phyloP scores from a whole-genome alignment of 1,284 basidiomycete genomes.

The Microbotryum violaceum region DNA sequence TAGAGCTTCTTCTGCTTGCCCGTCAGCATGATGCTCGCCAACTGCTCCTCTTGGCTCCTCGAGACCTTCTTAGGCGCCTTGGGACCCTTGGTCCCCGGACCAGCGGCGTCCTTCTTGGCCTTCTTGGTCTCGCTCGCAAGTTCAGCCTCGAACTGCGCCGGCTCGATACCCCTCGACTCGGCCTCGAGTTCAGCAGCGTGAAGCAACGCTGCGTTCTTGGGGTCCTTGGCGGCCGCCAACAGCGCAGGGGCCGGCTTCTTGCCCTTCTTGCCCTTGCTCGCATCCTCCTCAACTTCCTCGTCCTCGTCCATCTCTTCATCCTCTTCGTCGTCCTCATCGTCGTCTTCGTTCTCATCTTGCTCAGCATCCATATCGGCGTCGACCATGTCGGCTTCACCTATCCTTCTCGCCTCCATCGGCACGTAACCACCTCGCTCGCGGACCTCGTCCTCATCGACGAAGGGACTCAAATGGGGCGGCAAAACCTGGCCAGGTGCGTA shows the following conservation, averaged over 20 bases:
- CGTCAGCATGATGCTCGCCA: conserved; percentile 98
- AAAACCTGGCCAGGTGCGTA: conserved; percentile 81
- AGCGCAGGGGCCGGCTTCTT: conserved; percentile 42
- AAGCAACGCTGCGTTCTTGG: conserved; percentile 60
- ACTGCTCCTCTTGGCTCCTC: conserved; percentile 62
- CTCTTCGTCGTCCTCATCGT: conserved; percentile 39
- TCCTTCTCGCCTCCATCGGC: conserved; percentile 40
- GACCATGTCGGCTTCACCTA: conserved; percentile 49
- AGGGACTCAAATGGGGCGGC: conserved; percentile 94
- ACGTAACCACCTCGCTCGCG: conserved; percentile 44
- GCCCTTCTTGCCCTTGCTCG: conserved; percentile 10
- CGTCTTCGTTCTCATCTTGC: conserved; percentile 38
- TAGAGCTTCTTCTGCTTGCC: conserved; percentile 93
- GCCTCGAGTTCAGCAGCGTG: conserved; percentile 89
- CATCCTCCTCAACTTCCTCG: conserved; percentile 18
- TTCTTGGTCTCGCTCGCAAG: conserved; percentile 50
- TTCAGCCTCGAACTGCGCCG: conserved; percentile 71
- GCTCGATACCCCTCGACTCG: conserved; percentile 79
- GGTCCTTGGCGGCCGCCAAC: conserved; percentile 51
- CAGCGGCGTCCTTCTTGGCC: conserved; percentile 48
- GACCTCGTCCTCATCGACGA: conserved; percentile 65
- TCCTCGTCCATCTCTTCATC: conserved; percentile 38
- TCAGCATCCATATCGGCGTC: conserved; percentile 46
- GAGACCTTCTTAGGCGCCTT: conserved; percentile 38
- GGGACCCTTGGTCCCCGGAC: conserved; percentile 36